Conservation (phyloP, 345 rosid genomes). For the Lumnitzera racemosa region DNA sequence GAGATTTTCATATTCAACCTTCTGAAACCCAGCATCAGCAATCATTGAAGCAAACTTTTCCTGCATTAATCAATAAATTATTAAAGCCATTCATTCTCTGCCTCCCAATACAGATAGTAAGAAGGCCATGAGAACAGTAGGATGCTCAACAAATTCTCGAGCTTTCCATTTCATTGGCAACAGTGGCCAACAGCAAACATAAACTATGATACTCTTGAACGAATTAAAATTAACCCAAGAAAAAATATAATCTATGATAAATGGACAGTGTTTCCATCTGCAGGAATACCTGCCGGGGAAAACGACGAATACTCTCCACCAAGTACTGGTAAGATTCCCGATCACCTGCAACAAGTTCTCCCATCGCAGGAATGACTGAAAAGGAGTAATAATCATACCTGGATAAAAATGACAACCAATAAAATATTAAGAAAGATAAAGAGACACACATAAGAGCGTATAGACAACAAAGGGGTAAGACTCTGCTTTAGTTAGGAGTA, state of each 20-base stretch:
- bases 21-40: slow-evolving; percentile 85
- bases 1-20: slow-evolving; percentile 91
- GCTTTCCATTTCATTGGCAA: no score
- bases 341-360: slow-evolving; percentile 79
- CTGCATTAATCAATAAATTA: slow-evolving; percentile 22
- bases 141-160: no score
- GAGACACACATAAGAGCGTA: no score
- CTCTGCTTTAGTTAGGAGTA: neutral
- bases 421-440: no score
- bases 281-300: slow-evolving; percentile 69
- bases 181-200: no score
- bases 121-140: no score
- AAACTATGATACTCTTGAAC: no score
- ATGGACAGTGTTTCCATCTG: neutral
- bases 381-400: slow-evolving; percentile 87
- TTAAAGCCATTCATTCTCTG: no score
- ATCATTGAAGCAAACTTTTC: slow-evolving; percentile 86
- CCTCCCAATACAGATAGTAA: no score
- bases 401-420: slow-evolving; percentile 11
- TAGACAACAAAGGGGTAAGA: neutral
- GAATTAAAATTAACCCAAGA: no score
- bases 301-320: slow-evolving; percentile 88
- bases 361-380: slow-evolving; percentile 71
- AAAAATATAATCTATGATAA: neutral
- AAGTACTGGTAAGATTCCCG: slow-evolving; percentile 81